Evolutionary conservation across 2,329 filamentous ascomycete species (phyloP).

Genomic region (Apiospora hydei): DNA sequence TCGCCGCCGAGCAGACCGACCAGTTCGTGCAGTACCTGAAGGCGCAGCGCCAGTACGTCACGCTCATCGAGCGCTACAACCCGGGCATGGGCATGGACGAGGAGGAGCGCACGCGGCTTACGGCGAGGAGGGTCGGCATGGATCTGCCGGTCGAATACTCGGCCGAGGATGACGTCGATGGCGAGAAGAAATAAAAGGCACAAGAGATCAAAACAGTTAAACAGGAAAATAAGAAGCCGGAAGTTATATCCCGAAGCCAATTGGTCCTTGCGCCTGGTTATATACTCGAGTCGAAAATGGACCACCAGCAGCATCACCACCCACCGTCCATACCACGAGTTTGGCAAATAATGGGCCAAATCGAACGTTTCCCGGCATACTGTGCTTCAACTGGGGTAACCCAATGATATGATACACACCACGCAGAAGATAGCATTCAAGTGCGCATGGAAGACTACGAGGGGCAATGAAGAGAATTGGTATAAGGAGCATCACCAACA

Average conservation of each 20-base stretch:
- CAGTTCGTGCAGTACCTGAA: constrained; percentile 82
- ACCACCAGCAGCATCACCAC: background rate
- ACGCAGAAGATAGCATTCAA: background rate
- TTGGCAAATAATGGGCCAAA: background rate
- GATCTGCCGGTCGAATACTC: constrained; percentile 75
- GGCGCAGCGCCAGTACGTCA: constrained; percentile 85
- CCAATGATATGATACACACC: background rate
- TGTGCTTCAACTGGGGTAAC: background rate
- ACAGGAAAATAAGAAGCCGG: background rate
- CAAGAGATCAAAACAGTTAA: background rate
- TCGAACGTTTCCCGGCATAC: too few relatives aligned
- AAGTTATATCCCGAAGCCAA: background rate
- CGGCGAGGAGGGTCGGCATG: constrained; percentile 89
- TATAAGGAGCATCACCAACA: background rate
- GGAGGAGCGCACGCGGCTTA: constrained; percentile 83
- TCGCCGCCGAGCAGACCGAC: constrained; percentile 81
- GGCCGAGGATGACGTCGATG: background rate
- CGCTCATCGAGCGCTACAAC: constrained; percentile 89
- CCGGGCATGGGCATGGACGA: constrained; percentile 87
- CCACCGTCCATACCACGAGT: background rate
- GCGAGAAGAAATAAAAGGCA: constrained; percentile 1
- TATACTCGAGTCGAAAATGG: background rate
- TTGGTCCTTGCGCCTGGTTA: background rate
- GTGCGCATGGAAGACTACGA: background rate
- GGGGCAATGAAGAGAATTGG: background rate